phyloP scores from a whole-genome alignment of 176 grass and related monocot species.

The Neostapfia colusana region DNA sequence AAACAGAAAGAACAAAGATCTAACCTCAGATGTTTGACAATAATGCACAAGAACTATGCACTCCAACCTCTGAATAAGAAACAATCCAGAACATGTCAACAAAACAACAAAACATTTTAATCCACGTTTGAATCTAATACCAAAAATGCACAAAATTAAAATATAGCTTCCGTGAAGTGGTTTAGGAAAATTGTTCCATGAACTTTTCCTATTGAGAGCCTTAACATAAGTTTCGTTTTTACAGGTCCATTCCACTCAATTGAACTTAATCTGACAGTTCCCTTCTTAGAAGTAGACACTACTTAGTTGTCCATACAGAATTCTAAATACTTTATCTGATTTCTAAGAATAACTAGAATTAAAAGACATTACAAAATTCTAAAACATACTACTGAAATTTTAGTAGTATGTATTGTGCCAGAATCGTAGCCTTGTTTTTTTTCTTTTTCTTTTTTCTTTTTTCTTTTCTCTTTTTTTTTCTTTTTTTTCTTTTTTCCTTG shows the following conservation, averaged over 20 bases:
- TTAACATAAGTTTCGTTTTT: conserved; percentile 10
- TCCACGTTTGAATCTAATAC: conserved; percentile 25
- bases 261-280: neutral
- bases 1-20: conserved; percentile 26
- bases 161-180: conserved; percentile 1
- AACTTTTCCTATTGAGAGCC: neutral
- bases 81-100: conserved; percentile 50
- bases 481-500: too few species aligned
- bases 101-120: conserved; percentile 29
- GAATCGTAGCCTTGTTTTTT: too few species aligned
- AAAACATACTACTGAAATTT: neutral
- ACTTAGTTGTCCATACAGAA: neutral
- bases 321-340: too few species aligned
- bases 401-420: neutral
- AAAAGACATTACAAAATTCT: neutral
- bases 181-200: conserved; percentile 15
- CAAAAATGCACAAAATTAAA: conserved; percentile 17
- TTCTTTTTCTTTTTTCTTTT: too few species aligned
- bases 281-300: neutral
- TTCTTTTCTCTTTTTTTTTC: too few species aligned
- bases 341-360: neutral
- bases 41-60: conserved; percentile 98
- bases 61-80: conserved; percentile 82
- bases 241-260: conserved; percentile 8
- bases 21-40: conserved; percentile 81